Base-by-base conservation (phyloP, 805 yeast genomes). In the Suhomyces vadensis region DNA sequence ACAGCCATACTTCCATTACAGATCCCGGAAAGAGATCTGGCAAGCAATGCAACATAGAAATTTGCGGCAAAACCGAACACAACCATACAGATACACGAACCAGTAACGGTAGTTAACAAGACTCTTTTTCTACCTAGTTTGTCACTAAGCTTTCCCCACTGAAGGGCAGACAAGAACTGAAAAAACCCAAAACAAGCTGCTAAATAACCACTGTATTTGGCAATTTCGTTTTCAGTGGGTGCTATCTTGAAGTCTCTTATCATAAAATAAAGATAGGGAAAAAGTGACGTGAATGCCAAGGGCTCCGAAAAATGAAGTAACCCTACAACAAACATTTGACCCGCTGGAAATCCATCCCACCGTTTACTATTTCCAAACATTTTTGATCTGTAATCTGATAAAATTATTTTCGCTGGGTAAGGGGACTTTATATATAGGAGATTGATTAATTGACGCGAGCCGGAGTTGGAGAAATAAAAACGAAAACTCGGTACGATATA, bases 1-100 rank as follows among this genome's bases (percentile, higher is more conserved):
- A 64, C 69, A 0, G 67, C 60, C n/a, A 64, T 47, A 27, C 63
- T 64, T 1, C 68, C 68, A 47, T 64, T 64, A 31, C 60, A 51
- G 16, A 52, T 41, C 1, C 71, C 71, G 26, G 62, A 60, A 19
- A 57, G 27, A 6, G 58, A 50, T 19, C 71, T 46, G 6, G 71
- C 64, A 1, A 51, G 44, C 19, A 64, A 45, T 0, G 70, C 71
- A 47, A 55, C 46, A 46, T 58, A 61, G 46, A 50, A 65, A 37
- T 54, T 63, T 19, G 48, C 44, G 9, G 64, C 42, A 41, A 65
- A 65, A 11, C 69, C 71, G 46, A 65, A 63, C 10, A 55, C 21
- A 2, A 60, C 31, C 21, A 64, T 44, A 17, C 65, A 52, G n/a
- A 54, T 24, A 3, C 61, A 50, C 13, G 61, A 49, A 9, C 69